Percentiles rank a stretch among this genome's conserved stretches.
Evolutionary conservation across 768 basidiomycete species (phyloP).

Genomic region (Suillus cothurnatus): DNA sequence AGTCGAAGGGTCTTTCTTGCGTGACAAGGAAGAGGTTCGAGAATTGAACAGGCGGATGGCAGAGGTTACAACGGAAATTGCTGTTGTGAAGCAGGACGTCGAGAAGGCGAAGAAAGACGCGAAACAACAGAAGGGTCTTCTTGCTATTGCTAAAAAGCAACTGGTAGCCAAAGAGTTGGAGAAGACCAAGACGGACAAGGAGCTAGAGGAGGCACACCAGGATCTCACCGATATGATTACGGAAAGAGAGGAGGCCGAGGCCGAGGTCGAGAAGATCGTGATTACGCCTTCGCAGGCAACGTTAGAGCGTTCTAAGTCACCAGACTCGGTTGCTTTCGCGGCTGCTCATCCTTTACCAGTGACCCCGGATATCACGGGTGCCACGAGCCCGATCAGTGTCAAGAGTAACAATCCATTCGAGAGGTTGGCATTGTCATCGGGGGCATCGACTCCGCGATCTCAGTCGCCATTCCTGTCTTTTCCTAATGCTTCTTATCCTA

Average conservation of each 20-base stretch:
- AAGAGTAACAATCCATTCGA: conserved; percentile 96
- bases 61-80: conserved; percentile 74
- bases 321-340: conserved; percentile 58
- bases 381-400: conserved; percentile 43
- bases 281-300: conserved; percentile 10
- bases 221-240: conserved; percentile 54
- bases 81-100: conserved; percentile 67
- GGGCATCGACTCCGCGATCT: conserved; percentile 44
- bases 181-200: conserved; percentile 67
- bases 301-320: conserved; percentile 39
- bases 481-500: conserved; percentile 38
- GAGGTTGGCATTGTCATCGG: conserved; percentile 54
- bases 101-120: conserved; percentile 94
- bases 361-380: conserved; percentile 64
- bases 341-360: conserved; percentile 72
- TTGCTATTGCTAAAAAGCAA: conserved; percentile 96
- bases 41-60: conserved; percentile 84
- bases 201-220: conserved; percentile 64
- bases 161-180: conserved; percentile 81
- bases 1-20: conserved; percentile 79
- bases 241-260: conserved; percentile 60
- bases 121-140: conserved; percentile 92
- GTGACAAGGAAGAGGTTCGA: conserved; percentile 94
- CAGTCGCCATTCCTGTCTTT: conserved; percentile 65
- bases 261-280: conserved; percentile 42